These are phyloP conservation scores for Purpureocillium lavendulum DNA, from an alignment of 2,329 filamentous ascomycete genomes.

Conservation along the genomic window DNA sequence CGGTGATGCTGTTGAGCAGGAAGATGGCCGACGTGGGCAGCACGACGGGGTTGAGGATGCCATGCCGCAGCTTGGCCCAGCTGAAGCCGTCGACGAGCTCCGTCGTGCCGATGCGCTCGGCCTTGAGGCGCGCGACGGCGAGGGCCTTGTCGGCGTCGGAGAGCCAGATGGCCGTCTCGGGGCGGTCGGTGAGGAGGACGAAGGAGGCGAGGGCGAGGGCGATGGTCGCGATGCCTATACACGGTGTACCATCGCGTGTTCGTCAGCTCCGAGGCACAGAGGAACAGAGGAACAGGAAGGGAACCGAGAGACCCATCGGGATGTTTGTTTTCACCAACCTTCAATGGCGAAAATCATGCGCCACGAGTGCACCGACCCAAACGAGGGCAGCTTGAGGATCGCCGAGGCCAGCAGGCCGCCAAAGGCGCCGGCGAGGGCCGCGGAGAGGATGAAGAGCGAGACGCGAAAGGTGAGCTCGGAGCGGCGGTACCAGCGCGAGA, in stretches of 20 bases:
- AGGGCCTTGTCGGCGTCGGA: conserved; percentile 53
- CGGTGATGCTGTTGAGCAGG: conserved; percentile 60
- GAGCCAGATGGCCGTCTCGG: conserved; percentile 58
- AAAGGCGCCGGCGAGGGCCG: conserved; percentile 57
- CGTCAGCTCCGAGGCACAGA: too few species aligned
- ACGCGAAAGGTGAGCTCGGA: conserved; percentile 55
- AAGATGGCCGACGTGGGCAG: conserved; percentile 46
- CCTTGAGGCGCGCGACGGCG: conserved; percentile 50
- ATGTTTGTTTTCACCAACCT: too few species aligned
- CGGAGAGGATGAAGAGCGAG: conserved; percentile 57
- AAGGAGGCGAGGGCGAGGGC: conserved; percentile 48
- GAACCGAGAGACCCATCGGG: too few species aligned
- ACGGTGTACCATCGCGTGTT: neutral
- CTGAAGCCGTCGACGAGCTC: conserved; percentile 51
- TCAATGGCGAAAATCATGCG: conserved; percentile 68
- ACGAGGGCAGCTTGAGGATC: conserved; percentile 49
- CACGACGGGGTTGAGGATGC: conserved; percentile 54
- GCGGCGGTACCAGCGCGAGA: conserved; percentile 55
- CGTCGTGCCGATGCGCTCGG: conserved; percentile 48
- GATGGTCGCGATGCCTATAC: conserved; percentile 44
- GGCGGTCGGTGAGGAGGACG: conserved; percentile 56
- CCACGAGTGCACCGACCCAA: conserved; percentile 51
- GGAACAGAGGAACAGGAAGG: too few species aligned
- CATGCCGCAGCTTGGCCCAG: conserved; percentile 48
- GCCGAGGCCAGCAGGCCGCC: conserved; percentile 55